Base-by-base conservation (phyloP, 345 rosid species). In the Citrus inodora region DNA sequence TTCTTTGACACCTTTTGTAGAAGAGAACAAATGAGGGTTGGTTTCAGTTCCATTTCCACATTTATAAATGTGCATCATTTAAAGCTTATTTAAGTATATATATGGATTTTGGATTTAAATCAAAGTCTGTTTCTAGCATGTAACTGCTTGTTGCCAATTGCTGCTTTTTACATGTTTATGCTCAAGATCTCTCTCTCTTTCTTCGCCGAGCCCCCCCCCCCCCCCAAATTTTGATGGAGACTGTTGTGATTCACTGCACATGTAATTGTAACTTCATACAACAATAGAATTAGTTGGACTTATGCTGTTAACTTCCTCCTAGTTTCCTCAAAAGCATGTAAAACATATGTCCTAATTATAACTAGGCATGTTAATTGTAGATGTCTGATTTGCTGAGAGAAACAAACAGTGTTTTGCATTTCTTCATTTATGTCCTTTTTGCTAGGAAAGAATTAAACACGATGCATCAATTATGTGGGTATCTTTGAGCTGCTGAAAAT, bases 191-290 rank as follows among this genome's bases (percentile, higher is more conserved):
- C 42, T 6, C 42, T 6, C 46, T 9, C 10, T 30, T 30, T 33
- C 6, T 6, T 0, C 6, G 0, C 4, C 33, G n/a, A n/a, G n/a
- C 40, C 40, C 9, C 40, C 9, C 2, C 42, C 0, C 42, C 9
- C 9, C 11, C 11, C 10, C 1, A 25, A 25, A 7, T 38, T 42
- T 42, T 9, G 11, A 3, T 42, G 17, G 51, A 5, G 3, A 9
- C 51, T 46, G 17, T 46, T 11, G 51, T 46, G 16, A 46, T 53
- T 53, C 58, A 53, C 58, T 17, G 22, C 58, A 5, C 58, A 5
- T 5, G 58, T 19, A 53, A 53, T 53, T 53, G 7, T 53, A 53
- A 53, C 37, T 17, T 53, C 58, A 17, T 17, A 17, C 7, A 17
- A 53, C 22, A 53, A 46, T 17, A 8, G 2, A 53, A 17, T 17